Conservation (phyloP, 2,329 filamentous ascomycete species). For the Pseudogymnoascus sp. region DNA sequence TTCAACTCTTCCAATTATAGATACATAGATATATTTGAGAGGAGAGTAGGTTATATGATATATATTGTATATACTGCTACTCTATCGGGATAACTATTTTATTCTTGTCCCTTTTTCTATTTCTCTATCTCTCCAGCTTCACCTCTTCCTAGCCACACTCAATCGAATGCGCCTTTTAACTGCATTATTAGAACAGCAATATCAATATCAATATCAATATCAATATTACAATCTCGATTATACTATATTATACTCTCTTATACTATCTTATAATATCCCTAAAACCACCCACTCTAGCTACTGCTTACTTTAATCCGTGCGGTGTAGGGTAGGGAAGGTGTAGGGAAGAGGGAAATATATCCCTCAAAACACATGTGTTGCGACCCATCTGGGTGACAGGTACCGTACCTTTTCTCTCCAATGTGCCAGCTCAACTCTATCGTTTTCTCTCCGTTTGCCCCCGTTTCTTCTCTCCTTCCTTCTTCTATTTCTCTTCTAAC, state of each 20-base stretch:
- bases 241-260: neutral
- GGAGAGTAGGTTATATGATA: neutral
- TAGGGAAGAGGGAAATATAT: conserved; percentile 9
- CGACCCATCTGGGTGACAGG: neutral
- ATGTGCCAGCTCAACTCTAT: neutral
- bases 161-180: too few relatives aligned
- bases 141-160: too few relatives aligned
- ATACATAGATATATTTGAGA: neutral
- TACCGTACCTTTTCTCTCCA: neutral
- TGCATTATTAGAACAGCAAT: too few relatives aligned
- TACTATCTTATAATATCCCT: neutral
- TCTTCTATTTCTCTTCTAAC: neutral
- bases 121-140: too few relatives aligned
- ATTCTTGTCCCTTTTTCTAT: neutral
- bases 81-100: neutral
- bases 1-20: neutral
- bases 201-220: too few relatives aligned
- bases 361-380: neutral
- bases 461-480: neutral
- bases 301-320: neutral
- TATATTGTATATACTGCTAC: neutral
- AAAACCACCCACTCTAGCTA: neutral
- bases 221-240: too few relatives aligned
- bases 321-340: neutral
- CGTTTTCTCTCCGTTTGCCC: neutral